phyloP scores from a whole-genome alignment of 805 yeast genomes.

The Hanseniaspora hatyaiensis region DNA sequence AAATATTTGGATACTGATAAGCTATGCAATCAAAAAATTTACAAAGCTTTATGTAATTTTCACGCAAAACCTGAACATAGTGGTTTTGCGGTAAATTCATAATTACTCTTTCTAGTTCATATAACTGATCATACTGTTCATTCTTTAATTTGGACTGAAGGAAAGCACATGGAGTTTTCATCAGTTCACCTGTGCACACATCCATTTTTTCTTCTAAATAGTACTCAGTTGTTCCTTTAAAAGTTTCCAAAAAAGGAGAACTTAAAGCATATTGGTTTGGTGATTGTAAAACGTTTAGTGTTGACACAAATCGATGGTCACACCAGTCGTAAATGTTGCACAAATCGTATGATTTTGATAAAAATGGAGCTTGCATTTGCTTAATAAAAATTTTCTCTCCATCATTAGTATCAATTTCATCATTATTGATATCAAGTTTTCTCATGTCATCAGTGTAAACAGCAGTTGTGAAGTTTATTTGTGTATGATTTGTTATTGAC shows the following conservation, averaged over 20 bases:
- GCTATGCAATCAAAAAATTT: background rate
- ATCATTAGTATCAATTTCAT: background rate
- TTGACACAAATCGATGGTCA: background rate
- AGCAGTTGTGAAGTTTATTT: background rate
- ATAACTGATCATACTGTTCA: background rate
- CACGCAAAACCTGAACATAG: background rate
- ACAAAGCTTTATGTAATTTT: background rate
- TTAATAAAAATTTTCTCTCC: background rate
- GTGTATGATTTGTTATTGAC: background rate
- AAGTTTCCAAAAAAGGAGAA: background rate
- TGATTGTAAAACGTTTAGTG: too few relatives aligned
- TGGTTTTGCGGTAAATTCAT: background rate
- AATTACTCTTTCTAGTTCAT: background rate
- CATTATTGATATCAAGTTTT: background rate
- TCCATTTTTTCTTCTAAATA: background rate
- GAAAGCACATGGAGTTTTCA: too few relatives aligned
- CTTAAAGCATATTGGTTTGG: background rate
- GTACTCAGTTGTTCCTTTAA: background rate
- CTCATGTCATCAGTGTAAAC: background rate
- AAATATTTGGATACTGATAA: background rate
- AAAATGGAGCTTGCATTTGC: background rate
- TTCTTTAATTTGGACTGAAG: background rate
- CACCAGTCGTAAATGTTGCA: background rate
- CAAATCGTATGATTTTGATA: background rate
- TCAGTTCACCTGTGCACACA: too few relatives aligned